Evolutionary conservation across 2,329 filamentous ascomycete genomes (phyloP).

Genomic region (Phyllosticta citrichinensis): DNA sequence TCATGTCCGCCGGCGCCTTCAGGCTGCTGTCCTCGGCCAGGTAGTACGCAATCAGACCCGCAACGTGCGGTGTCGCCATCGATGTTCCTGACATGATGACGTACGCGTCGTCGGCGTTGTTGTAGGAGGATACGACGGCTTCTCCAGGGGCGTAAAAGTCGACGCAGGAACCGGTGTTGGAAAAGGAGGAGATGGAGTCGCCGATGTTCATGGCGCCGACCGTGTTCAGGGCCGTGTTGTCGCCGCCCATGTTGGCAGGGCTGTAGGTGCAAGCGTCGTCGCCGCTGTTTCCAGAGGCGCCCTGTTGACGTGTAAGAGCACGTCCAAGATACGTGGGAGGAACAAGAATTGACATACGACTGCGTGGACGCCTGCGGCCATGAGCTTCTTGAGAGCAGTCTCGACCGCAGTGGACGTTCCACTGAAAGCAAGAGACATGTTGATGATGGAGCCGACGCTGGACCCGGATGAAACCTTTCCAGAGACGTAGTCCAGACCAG

Average conservation of each 20-base stretch:
- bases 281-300: constrained; percentile 27
- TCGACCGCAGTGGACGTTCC: constrained; percentile 26
- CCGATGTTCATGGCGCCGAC: constrained; percentile 25
- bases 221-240: constrained; percentile 14
- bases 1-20: constrained; percentile 32
- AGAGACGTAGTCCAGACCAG: constrained; percentile 40
- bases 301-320: not conserved
- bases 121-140: constrained; percentile 36
- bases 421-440: constrained; percentile 34
- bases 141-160: constrained; percentile 31
- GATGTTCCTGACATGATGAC: constrained; percentile 14
- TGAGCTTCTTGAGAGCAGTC: constrained; percentile 24
- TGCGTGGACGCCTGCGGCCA: constrained; percentile 31
- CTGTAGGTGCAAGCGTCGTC: constrained; percentile 18
- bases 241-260: constrained; percentile 17
- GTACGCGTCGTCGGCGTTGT: constrained; percentile 28
- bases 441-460: constrained; percentile 35
- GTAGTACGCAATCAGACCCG: constrained; percentile 16
- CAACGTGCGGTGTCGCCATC: constrained; percentile 18
- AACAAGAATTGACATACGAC: not conserved
- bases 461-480: constrained; percentile 34
- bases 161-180: constrained; percentile 29
- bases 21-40: constrained; percentile 4
- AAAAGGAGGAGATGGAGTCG: constrained; percentile 18
- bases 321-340: not conserved